These are phyloP conservation scores for Polyplosphaeria fusca DNA, from an alignment of 495 filamentous ascomycete genomes.

Conservation along the genomic window DNA sequence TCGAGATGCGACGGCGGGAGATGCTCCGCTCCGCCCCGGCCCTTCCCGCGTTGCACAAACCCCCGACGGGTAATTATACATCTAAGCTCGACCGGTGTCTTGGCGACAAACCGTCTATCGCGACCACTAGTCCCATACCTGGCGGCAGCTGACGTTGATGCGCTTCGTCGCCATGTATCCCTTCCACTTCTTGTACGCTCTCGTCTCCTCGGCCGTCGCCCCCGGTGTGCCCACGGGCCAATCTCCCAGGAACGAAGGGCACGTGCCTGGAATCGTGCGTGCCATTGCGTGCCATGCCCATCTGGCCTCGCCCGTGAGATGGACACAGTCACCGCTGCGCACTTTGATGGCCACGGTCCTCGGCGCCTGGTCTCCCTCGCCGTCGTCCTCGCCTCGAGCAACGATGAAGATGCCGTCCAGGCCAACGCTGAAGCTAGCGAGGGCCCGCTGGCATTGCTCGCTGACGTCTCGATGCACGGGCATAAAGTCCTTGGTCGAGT, in stretches of 20 bases:
- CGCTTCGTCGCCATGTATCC: conserved; percentile 31
- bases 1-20: too few relatives aligned
- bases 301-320: conserved; percentile 27
- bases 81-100: too few relatives aligned
- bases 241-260: conserved; percentile 14
- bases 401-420: conserved; percentile 32
- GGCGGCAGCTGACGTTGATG: conserved; percentile 31
- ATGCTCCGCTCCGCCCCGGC: too few relatives aligned
- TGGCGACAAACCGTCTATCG: too few relatives aligned
- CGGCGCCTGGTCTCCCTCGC: conserved; percentile 19
- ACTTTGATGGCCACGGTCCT: conserved; percentile 24
- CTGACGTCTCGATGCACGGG: conserved; percentile 32
- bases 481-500: conserved; percentile 30
- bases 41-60: too few relatives aligned
- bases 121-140: conserved; percentile 28
- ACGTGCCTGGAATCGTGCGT: conserved; percentile 23
- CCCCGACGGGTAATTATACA: too few relatives aligned
- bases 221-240: conserved; percentile 28
- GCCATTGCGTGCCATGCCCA: conserved; percentile 36
- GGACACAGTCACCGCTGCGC: conserved; percentile 27
- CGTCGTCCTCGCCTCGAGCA: conserved; percentile 21
- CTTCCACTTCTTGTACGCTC: conserved; percentile 27
- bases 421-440: conserved; percentile 33
- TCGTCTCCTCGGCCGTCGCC: conserved; percentile 14
- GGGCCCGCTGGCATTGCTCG: conserved; percentile 26